Evolutionary conservation across 2,329 filamentous ascomycete species (phyloP).

Genomic region (Lasiodiplodia gonubiensis): DNA sequence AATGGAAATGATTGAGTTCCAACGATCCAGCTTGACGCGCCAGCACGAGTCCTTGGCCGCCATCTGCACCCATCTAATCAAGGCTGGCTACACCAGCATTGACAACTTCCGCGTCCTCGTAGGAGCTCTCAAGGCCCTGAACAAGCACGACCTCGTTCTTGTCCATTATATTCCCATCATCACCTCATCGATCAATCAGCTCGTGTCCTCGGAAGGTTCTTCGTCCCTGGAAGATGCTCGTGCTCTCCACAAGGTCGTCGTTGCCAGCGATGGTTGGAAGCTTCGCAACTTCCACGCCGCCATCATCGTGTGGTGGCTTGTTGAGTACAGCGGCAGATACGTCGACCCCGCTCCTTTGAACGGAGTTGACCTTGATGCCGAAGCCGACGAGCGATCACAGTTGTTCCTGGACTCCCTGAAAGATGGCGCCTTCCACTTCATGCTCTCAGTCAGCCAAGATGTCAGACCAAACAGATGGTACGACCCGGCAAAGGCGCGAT

Average conservation of each 20-base stretch:
- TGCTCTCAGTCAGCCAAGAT: conserved; percentile 83
- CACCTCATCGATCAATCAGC: conserved; percentile 60
- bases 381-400: conserved; percentile 73
- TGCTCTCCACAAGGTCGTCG: conserved; percentile 71
- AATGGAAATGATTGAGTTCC: conserved; percentile 79
- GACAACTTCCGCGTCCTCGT: conserved; percentile 78
- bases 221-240: conserved; percentile 70
- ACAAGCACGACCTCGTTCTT: conserved; percentile 75
- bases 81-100: conserved; percentile 71
- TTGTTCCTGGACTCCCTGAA: conserved; percentile 78
- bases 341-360: conserved; percentile 68
- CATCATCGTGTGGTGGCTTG: conserved; percentile 83
- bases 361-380: conserved; percentile 67
- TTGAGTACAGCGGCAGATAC: conserved; percentile 91
- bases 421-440: conserved; percentile 90
- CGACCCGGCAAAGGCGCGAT: conserved; percentile 80
- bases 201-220: conserved; percentile 23
- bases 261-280: conserved; percentile 71
- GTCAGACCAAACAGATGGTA: conserved; percentile 83
- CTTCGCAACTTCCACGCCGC: conserved; percentile 79
- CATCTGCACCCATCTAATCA: conserved; percentile 79
- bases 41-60: conserved; percentile 89
- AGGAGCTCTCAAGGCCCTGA: conserved; percentile 68
- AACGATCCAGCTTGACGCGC: conserved; percentile 77
- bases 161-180: conserved; percentile 85